Base-by-base conservation (phyloP, 331 rosid species). In the Rosa hybrid region DNA sequence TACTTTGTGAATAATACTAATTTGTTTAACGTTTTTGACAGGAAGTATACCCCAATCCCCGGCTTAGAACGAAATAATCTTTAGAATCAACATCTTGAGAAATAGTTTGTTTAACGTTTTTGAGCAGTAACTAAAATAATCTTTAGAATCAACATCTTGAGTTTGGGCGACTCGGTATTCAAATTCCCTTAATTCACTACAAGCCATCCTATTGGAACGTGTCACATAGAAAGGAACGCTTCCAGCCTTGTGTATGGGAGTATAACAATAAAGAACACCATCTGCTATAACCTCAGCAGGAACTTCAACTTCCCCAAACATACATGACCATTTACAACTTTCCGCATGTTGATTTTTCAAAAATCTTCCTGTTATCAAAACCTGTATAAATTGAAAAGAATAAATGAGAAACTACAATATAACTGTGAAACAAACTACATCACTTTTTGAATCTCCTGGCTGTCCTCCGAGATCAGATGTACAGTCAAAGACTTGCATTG, bases 281-380 rank as follows among this genome's bases (percentile, higher is more conserved):
- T 91, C 85, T n/a, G 83, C 78, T 14, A 91, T 81, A 69, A 90
- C 83, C 86, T 84, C 88, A 6, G 92, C 94, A 46, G 91, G 97
- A 84, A 92, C 97, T 87, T 94, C 97, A 75, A 88, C 83, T 81
- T 91, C 94, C 18, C 98, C 97, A 84, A 94, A 94, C 98, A 94
- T 92, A 74, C 97, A 91, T 21, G 97, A 91, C 97, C 97, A 94
- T 70, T 91, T 83, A 80, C 83, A 82, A 56, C 62, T 82, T 87
- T 86, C 90, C 56, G 82, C 87, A 74, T 87, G 86, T 39, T 75
- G 90, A 73, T 81, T 78, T 74, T 77, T 90, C 84, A 92, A 86
- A 83, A 94, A 90, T 69, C 79, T 84, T 71, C 97, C 97, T 1
- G 90, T 88, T 73, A 94, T 84, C 76, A 92, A 81, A 85, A 94